These are phyloP conservation scores for Collybia mongolica DNA, from an alignment of 768 basidiomycete genomes.

Conservation along the genomic window DNA sequence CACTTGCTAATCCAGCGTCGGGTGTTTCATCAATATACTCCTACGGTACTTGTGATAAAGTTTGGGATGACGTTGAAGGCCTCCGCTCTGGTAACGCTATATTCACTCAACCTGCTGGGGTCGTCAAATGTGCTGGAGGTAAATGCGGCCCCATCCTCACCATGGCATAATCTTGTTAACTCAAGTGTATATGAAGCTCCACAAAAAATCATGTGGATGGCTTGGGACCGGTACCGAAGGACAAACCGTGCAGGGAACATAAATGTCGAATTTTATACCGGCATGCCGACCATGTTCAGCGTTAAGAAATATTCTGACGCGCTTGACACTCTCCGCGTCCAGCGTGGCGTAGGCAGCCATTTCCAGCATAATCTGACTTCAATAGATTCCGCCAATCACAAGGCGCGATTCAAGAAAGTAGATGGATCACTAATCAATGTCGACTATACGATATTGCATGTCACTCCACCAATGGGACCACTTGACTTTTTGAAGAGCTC, in stretches of 20 bases:
- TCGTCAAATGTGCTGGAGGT: constrained; percentile 95
- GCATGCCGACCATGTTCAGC: constrained; percentile 94
- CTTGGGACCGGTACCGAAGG: constrained; percentile 76
- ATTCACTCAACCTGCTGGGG: constrained; percentile 92
- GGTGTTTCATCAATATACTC: constrained; percentile 94
- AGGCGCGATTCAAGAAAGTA: constrained; percentile 80
- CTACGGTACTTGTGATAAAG: constrained; percentile 86
- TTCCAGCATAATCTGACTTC: constrained; percentile 84
- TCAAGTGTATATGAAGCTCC: constrained; percentile 49
- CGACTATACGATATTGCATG: constrained; percentile 84
- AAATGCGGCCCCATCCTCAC: constrained; percentile 2
- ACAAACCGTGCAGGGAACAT: constrained; percentile 59
- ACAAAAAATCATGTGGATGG: constrained; percentile 97
- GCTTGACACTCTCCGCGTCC: constrained; percentile 69
- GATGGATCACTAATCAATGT: constrained; percentile 70
- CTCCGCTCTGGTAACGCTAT: constrained; percentile 80
- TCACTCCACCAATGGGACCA: constrained; percentile 90
- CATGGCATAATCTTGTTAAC: not conserved
- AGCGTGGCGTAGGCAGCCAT: constrained; percentile 77
- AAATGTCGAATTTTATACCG: constrained; percentile 79
- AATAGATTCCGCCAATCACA: constrained; percentile 66
- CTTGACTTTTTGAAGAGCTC: constrained; percentile 76
- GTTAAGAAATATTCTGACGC: constrained; percentile 96
- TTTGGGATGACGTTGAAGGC: constrained; percentile 78
- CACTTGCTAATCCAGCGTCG: constrained; percentile 72